Evolutionary conservation across 2,329 filamentous ascomycete genomes (phyloP), one percentile per base, ranked within the genome.

Genomic region (Scytalidium lignicola): DNA sequence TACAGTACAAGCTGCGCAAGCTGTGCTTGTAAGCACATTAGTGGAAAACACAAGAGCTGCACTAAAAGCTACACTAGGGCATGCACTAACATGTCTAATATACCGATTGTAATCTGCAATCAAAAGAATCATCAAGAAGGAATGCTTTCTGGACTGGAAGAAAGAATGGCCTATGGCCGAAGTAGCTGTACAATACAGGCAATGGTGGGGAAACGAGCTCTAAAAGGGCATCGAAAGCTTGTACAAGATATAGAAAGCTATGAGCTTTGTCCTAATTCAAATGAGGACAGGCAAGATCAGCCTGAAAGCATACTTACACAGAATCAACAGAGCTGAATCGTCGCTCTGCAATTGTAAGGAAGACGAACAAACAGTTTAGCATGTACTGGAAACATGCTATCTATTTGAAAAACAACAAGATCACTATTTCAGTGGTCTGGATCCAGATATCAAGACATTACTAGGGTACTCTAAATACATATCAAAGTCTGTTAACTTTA

Each of bases 401-500:
- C 51, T 41, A 26, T 58, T 64, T 21, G 57, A 65, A 51, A 46
- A 57, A 58, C 42, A 60, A 18, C 17, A 51, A 43, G 61, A 61
- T 47, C 60, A 50, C 55, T 53, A 49, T 53, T 54, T 55, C 49
- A 58, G 52, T 48, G 32, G 18, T 44, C 52, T 51, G 53, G 56
- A 49, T 44, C 43, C 49, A 29, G 52, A 65, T 51, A 58, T 66
- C 52, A 66, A 67, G 48, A 57, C 51, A 44, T 56, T 67, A 60
- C 65, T 67, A 62, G 61, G 55, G 55, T 62, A 56, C 57, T 57
- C 57, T 52, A 47, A 55, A 56, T 65, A 59, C 47, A 59, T 58
- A 56, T 60, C 63, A 58, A 55, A 63, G 60, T 55, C 62, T 64
- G 63, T 61, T n/a, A 66, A 66, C 55, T 65, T 65, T 54, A 62